Base-by-base conservation (phyloP, 1,139 yeast genomes). In the Suhomyces choctaworum region DNA sequence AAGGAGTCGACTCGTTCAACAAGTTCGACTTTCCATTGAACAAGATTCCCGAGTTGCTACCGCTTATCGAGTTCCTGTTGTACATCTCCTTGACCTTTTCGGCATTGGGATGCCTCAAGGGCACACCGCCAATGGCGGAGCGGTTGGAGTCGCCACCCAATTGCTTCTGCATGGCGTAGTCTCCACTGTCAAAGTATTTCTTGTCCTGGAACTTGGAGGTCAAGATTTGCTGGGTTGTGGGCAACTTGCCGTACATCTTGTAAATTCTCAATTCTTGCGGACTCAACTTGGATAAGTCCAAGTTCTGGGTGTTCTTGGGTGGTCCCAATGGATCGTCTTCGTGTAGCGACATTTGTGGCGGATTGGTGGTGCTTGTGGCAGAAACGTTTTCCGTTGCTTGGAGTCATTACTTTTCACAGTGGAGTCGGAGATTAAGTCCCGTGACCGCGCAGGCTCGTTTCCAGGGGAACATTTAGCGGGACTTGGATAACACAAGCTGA, bases 101-200 rank as follows among this genome's bases (percentile, higher is more conserved):
- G 16, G 76, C 76, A 45, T 70, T 70, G 11, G 76, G 76, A 43
- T 70, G 76, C 37, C 62, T 66, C 59, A 69, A 51, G 12, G 74
- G 69, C 1, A 68, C 52, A 4, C 64, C 64, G n/a, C 58, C 61
- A 9, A 60, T 48, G 7, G 55, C 50, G 1, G 58, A 48, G 33
- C 61, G 61, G 24, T 46, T 42, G 16, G 38, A 27, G 25, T 50
- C 50, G n/a, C 56, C 56, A 1, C 69, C 70, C 36, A 65, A 48
- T 46, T 70, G 75, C 51, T 89, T 83, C 47, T 87, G 88, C 78
- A 92, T 78, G 16, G 97, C 97, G 58, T 94, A 92, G 62, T 92
- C 99, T 15, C 98, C 98, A 42, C 96, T 86, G 54, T 92, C 99
- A 56, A 92, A 94, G 62, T 84, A 92, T 64, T 89, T 89, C 52